Evolutionary conservation across 2,329 filamentous ascomycete genomes (phyloP).

Genomic region (Akanthomyces muscarius): DNA sequence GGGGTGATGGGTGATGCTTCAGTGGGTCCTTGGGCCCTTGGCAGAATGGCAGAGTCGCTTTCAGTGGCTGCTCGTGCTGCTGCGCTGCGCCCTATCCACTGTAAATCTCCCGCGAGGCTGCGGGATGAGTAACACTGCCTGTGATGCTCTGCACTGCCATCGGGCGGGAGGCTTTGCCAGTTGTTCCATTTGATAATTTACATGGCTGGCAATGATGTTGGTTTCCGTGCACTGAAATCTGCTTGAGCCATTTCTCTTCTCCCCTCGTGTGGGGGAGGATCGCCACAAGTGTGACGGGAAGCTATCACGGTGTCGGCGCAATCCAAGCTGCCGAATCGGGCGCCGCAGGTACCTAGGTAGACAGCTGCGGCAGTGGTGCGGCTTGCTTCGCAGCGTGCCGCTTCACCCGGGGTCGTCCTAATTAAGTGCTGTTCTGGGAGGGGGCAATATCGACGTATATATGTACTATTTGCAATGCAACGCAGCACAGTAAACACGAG

Average conservation of each 20-base stretch:
- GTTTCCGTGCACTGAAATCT: not conserved
- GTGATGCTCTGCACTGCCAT: not conserved
- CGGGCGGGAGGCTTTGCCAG: not conserved
- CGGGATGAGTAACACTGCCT: not conserved
- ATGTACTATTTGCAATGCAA: too few species aligned
- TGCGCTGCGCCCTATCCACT: not conserved
- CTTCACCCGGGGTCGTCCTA: not conserved
- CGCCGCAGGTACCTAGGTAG: not conserved
- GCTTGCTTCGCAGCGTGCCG: not conserved
- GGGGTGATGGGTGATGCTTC: not conserved
- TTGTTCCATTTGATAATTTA: too few species aligned
- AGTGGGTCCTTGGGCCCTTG: too few species aligned
- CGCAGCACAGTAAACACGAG: too few species aligned
- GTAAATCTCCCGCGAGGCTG: not conserved
- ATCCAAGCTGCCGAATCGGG: conserved; percentile 5
- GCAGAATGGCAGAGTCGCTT: too few species aligned
- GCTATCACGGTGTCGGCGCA: not conserved
- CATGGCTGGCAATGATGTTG: not conserved
- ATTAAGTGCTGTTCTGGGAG: too few species aligned
- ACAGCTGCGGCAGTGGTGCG: conserved; percentile 2
- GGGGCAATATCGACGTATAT: too few species aligned
- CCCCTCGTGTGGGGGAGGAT: too few species aligned
- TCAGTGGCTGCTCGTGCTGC: not conserved
- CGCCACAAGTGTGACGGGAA: too few species aligned
- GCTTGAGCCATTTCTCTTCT: too few species aligned